A percentile compares a stretch with the other conserved stretches of the same genome.
Conservation (phyloP, 306 rosid species). For the Arachis stenosperma region DNA sequence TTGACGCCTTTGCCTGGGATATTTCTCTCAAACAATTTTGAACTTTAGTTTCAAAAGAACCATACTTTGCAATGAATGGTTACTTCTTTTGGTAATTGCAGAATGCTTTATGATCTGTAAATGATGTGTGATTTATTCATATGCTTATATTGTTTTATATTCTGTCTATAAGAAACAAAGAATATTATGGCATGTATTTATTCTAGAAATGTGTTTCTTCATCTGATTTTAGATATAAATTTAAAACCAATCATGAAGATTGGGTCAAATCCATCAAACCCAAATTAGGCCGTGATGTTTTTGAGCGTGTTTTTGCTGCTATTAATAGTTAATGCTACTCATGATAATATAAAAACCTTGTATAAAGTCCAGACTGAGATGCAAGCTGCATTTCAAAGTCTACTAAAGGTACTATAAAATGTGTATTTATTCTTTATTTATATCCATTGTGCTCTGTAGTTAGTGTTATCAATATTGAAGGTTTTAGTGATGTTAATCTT, state of each 20-base stretch:
- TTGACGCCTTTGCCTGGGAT: conserved; percentile 21
- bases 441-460: not conserved
- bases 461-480: conserved; percentile 13
- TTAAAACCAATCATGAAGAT: conserved; percentile 83
- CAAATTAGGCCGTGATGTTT: conserved; percentile 58
- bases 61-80: conserved; percentile 1
- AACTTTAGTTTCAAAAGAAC: conserved; percentile 16
- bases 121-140: conserved; percentile 10
- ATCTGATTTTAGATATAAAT: conserved; percentile 67
- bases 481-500: conserved; percentile 1
- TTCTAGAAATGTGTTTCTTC: conserved; percentile 21
- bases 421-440: conserved; percentile 1
- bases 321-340: conserved; percentile 45
- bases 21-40: not conserved
- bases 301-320: conserved; percentile 61
- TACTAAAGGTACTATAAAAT: conserved; percentile 67
- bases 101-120: not conserved
- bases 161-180: not conserved
- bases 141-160: conserved; percentile 7
- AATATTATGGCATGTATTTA: conserved; percentile 6
- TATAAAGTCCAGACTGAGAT: conserved; percentile 84
- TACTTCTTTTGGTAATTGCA: conserved; percentile 1
- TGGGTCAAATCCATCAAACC: conserved; percentile 80
- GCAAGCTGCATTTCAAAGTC: conserved; percentile 73
- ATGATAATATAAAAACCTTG: conserved; percentile 63